Conservation (phyloP, 345 rosid genomes). For the Linum tenue region DNA sequence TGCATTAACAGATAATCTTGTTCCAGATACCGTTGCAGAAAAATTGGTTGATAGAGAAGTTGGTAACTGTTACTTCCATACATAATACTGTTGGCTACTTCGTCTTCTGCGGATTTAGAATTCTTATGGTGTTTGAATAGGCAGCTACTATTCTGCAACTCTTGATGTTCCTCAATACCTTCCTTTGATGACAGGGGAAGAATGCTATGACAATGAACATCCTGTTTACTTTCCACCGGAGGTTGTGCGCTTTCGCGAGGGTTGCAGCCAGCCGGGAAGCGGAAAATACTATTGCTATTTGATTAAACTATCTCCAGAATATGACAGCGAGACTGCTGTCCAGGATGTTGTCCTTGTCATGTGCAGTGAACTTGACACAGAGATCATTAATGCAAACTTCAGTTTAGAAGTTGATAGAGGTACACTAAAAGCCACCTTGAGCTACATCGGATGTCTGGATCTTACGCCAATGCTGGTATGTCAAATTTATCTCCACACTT, state of each 20-base stretch:
- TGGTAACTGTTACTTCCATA: constrained; percentile 21
- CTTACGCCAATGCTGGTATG: constrained; percentile 40
- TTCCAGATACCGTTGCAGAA: constrained; percentile 61
- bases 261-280: constrained; percentile 2
- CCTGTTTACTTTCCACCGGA: constrained; percentile 70
- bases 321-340: constrained; percentile 26
- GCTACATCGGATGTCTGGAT: constrained; percentile 33
- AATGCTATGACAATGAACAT: constrained; percentile 39
- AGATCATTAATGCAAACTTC: constrained; percentile 27
- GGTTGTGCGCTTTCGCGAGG: constrained; percentile 27
- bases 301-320: constrained; percentile 40
- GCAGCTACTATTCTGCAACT: background rate
- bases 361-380: constrained; percentile 44
- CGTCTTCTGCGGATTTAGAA: background rate
- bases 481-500: background rate
- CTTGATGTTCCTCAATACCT: background rate
- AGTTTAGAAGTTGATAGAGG: constrained; percentile 52
- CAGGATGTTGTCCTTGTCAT: constrained; percentile 50
- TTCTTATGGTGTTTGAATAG: background rate
- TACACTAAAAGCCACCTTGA: constrained; percentile 33
- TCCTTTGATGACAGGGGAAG: constrained; percentile 29
- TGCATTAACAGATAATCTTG: constrained; percentile 71
- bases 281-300: constrained; percentile 45
- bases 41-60: constrained; percentile 34
- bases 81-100: background rate